Evolutionary conservation across 2,329 filamentous ascomycete species (phyloP).

Genomic region (Clonostachys sp.): DNA sequence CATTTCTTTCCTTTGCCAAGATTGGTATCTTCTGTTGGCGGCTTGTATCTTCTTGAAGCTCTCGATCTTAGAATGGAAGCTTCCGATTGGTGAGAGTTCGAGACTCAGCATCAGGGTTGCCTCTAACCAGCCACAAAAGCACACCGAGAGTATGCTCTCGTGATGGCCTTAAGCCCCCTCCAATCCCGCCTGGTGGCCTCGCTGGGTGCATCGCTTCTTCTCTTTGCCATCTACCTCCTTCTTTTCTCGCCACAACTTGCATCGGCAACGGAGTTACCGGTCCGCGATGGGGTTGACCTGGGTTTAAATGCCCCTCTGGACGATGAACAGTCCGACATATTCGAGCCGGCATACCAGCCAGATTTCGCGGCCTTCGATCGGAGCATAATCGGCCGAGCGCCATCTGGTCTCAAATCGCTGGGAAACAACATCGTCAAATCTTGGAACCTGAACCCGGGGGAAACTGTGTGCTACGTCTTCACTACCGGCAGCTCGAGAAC

Average conservation of each 20-base stretch:
- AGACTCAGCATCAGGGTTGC: not conserved
- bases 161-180: conserved; percentile 60
- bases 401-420: conserved; percentile 41
- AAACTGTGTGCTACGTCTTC: conserved; percentile 41
- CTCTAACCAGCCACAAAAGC: not conserved
- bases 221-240: conserved; percentile 57
- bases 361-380: conserved; percentile 58
- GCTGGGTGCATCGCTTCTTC: conserved; percentile 52
- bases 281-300: not conserved
- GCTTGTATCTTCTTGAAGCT: too few species aligned
- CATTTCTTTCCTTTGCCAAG: too few species aligned
- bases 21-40: too few species aligned
- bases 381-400: conserved; percentile 58
- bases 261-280: conserved; percentile 50
- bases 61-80: too few species aligned
- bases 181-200: conserved; percentile 71
- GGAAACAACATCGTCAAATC: conserved; percentile 60
- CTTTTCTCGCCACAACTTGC: conserved; percentile 56
- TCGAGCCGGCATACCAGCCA: conserved; percentile 45
- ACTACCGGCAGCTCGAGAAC: conserved; percentile 17
- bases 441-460: conserved; percentile 58
- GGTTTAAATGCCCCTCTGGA: conserved; percentile 7
- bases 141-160: conserved; percentile 36
- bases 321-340: conserved; percentile 3
- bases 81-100: too few species aligned